A percentile compares a stretch with the other conserved stretches of the same genome.
Conservation (phyloP, 2,329 filamentous ascomycete genomes). For the Chrysosporium keratinophilum region DNA sequence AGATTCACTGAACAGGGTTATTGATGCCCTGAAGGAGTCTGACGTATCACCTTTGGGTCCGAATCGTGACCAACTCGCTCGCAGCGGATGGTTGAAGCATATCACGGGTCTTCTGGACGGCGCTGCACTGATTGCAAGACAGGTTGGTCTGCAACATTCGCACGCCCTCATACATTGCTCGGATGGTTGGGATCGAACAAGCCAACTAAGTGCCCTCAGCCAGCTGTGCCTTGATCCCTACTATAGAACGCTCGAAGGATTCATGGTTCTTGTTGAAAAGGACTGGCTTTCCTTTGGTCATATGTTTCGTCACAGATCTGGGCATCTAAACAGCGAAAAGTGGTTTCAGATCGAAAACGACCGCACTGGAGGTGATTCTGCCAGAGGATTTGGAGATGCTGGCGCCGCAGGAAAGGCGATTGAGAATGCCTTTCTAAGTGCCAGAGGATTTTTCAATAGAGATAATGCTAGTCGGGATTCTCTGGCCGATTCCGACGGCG, state of each 20-base stretch:
- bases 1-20: slow-evolving; percentile 72
- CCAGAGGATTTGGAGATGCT: slow-evolving; percentile 30
- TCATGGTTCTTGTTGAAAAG: slow-evolving; percentile 89
- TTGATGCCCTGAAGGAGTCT: slow-evolving; percentile 84
- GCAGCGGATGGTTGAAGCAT: slow-evolving; percentile 86
- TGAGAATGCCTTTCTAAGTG: slow-evolving; percentile 73
- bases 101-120: slow-evolving; percentile 77
- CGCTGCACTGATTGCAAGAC: slow-evolving; percentile 69
- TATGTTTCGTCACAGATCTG: slow-evolving; percentile 90
- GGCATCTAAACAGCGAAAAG: slow-evolving; percentile 78
- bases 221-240: slow-evolving; percentile 94
- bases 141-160: slow-evolving; percentile 83
- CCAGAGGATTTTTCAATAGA: slow-evolving; percentile 83
- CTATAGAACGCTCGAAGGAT: slow-evolving; percentile 86
- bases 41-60: slow-evolving; percentile 76
- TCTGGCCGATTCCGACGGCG: slow-evolving; percentile 51
- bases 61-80: slow-evolving; percentile 66
- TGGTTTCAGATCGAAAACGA: slow-evolving; percentile 90
- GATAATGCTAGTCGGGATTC: slow-evolving; percentile 57
- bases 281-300: slow-evolving; percentile 97
- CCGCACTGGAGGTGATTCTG: slow-evolving; percentile 48
- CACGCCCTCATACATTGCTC: slow-evolving; percentile 96
- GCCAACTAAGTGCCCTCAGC: slow-evolving; percentile 80
- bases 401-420: slow-evolving; percentile 57
- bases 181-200: slow-evolving; percentile 95